Conservation (phyloP, 2,329 filamentous ascomycete species). For the Aureobasidium sp. region DNA sequence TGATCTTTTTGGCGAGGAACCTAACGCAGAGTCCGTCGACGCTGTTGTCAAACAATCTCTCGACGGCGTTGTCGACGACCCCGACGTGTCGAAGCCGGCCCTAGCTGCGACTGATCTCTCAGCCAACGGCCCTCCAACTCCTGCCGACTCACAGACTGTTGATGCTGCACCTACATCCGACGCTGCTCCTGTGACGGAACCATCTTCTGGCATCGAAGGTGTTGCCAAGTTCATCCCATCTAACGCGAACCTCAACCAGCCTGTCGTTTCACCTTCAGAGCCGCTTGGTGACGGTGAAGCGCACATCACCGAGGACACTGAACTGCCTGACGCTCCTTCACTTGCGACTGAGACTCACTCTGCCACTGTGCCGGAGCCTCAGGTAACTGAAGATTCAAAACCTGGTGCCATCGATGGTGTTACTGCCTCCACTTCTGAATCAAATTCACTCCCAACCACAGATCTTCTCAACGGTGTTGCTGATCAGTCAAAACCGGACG, state of each 20-base stretch:
- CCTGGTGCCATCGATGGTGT: background rate
- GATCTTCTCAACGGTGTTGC: constrained; percentile 14
- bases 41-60: background rate
- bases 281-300: constrained; percentile 25
- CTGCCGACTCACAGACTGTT: constrained; percentile 8
- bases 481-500: constrained; percentile 42
- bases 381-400: background rate
- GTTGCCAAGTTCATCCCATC: constrained; percentile 35
- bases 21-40: constrained; percentile 12
- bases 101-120: constrained; percentile 8
- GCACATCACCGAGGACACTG: constrained; percentile 15
- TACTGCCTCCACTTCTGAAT: background rate
- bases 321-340: constrained; percentile 12
- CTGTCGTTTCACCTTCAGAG: constrained; percentile 34
- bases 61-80: constrained; percentile 9
- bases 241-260: constrained; percentile 31
- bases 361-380: constrained; percentile 13
- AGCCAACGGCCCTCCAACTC: background rate
- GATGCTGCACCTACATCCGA: background rate
- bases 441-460: background rate
- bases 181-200: constrained; percentile 30
- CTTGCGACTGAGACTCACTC: constrained; percentile 13
- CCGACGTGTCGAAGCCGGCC: background rate
- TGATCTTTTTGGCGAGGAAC: constrained; percentile 27
- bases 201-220: constrained; percentile 35